Evolutionary conservation across 2,329 filamentous ascomycete genomes (phyloP).

Genomic region (Amphichorda felina): DNA sequence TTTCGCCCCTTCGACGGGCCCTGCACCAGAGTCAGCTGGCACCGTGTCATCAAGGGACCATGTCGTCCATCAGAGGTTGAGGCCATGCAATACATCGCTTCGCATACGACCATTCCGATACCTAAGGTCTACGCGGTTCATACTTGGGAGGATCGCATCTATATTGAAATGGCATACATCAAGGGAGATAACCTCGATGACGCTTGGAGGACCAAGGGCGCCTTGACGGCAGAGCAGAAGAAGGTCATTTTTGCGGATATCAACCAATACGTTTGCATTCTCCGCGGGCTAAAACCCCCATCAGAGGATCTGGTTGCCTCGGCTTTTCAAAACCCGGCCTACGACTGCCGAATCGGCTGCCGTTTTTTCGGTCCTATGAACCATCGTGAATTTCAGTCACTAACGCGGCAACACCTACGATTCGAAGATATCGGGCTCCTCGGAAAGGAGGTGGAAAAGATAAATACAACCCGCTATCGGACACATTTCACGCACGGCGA

Average conservation of each 20-base stretch:
- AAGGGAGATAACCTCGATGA: slow-evolving; percentile 8
- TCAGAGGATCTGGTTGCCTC: slow-evolving; percentile 10
- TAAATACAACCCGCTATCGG: slow-evolving; percentile 11
- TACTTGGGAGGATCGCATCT: slow-evolving; percentile 8
- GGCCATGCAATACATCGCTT: slow-evolving; percentile 16
- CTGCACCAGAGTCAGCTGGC: slow-evolving; percentile 12
- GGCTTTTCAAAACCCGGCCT: slow-evolving; percentile 12
- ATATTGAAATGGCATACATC: slow-evolving; percentile 15
- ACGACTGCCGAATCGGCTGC: slow-evolving; percentile 13
- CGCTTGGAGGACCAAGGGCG: slow-evolving; percentile 9
- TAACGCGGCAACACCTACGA: slow-evolving; percentile 8
- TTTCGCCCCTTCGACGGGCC: slow-evolving; percentile 8
- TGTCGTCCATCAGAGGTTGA: slow-evolving; percentile 15
- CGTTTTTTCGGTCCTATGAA: slow-evolving; percentile 13
- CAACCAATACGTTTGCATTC: slow-evolving; percentile 9
- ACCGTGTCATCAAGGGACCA: slow-evolving; percentile 17
- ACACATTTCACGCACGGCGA: slow-evolving; percentile 15
- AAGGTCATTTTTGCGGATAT: slow-evolving; percentile 11
- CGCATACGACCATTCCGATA: slow-evolving; percentile 14
- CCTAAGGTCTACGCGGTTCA: slow-evolving; percentile 13
- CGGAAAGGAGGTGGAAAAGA: slow-evolving; percentile 9
- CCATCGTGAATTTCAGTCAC: slow-evolving; percentile 13
- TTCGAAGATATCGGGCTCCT: slow-evolving; percentile 12
- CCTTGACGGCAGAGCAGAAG: slow-evolving; percentile 10
- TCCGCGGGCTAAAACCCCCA: slow-evolving; percentile 13